Evolutionary conservation across 768 basidiomycete genomes (phyloP).

Genomic region (Tephrocybe sp.): DNA sequence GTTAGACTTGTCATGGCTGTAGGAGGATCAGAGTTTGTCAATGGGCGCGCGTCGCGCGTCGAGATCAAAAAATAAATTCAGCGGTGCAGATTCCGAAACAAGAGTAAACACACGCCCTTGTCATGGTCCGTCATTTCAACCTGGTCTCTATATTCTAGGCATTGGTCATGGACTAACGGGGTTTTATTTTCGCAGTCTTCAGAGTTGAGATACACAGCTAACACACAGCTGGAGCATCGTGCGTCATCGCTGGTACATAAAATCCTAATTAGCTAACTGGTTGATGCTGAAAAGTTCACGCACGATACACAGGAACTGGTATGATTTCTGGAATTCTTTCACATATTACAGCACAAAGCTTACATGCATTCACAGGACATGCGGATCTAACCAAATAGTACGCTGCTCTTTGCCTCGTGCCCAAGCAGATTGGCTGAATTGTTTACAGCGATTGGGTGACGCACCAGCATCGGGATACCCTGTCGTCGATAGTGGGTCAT

Average conservation of each 20-base stretch:
- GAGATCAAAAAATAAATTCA: conserved; percentile 13
- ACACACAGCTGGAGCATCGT: conserved; percentile 95
- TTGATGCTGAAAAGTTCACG: conserved; percentile 64
- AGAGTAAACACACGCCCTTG: conserved; percentile 30
- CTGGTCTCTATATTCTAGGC: neutral
- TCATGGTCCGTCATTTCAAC: conserved; percentile 43
- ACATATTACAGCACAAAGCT: neutral
- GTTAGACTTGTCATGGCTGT: conserved; percentile 44
- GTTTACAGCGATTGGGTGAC: conserved; percentile 88
- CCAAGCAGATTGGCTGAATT: conserved; percentile 13
- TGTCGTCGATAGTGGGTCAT: conserved; percentile 91
- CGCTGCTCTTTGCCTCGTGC: conserved; percentile 26
- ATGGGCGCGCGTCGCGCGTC: conserved; percentile 1
- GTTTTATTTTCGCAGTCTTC: conserved; percentile 55
- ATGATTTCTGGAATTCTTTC: conserved; percentile 20
- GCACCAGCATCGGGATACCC: conserved; percentile 96
- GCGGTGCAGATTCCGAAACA: conserved; percentile 7
- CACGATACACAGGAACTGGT: conserved; percentile 96
- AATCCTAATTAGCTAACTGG: conserved; percentile 13
- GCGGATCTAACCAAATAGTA: conserved; percentile 96
- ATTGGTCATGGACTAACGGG: conserved; percentile 9
- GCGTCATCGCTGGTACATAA: conserved; percentile 29
- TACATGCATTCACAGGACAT: conserved; percentile 58
- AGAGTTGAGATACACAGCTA: conserved; percentile 93
- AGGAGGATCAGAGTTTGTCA: neutral